These are phyloP conservation scores for Sordaria brevicollis DNA, from an alignment of 495 filamentous ascomycete species.

Conservation along the genomic window DNA sequence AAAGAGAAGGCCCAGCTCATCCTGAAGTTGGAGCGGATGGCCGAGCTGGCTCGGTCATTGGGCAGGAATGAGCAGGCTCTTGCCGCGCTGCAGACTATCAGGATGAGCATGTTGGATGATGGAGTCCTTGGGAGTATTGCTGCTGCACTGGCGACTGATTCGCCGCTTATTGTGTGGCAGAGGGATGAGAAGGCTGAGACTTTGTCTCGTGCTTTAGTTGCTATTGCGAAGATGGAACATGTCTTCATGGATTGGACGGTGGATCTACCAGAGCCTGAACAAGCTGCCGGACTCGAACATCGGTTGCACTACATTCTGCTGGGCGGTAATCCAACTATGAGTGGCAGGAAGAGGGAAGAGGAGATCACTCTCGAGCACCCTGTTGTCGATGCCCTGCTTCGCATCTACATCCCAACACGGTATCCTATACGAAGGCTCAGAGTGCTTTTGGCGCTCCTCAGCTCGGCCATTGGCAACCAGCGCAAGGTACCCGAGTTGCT, in stretches of 20 bases:
- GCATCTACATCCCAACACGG: conserved; percentile 30
- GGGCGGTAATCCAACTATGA: conserved; percentile 2
- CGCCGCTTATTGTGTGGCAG: conserved; percentile 27
- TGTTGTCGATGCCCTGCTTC: conserved; percentile 26
- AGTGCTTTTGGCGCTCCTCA: conserved; percentile 27
- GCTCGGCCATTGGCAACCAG: conserved; percentile 23
- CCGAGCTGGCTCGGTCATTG: conserved; percentile 29
- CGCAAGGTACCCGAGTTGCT: conserved; percentile 21
- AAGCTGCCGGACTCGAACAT: conserved; percentile 40
- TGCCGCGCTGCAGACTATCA: conserved; percentile 29
- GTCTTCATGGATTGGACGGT: conserved; percentile 35
- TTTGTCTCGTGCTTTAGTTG: conserved; percentile 35
- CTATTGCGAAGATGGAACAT: conserved; percentile 36
- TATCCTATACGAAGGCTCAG: conserved; percentile 35
- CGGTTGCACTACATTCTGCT: conserved; percentile 31
- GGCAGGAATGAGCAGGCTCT: conserved; percentile 34
- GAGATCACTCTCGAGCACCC: conserved; percentile 25
- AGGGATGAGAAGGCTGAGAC: conserved; percentile 25
- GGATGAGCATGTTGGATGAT: conserved; percentile 34
- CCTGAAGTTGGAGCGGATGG: conserved; percentile 40
- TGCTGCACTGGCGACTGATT: conserved; percentile 18
- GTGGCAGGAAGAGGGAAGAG: conserved; percentile 6
- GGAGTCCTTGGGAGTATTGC: conserved; percentile 34
- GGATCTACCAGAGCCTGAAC: conserved; percentile 30
- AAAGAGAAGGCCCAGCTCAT: conserved; percentile 35